Conservation (phyloP, 768 basidiomycete genomes). For the Calocybe cyanea region DNA sequence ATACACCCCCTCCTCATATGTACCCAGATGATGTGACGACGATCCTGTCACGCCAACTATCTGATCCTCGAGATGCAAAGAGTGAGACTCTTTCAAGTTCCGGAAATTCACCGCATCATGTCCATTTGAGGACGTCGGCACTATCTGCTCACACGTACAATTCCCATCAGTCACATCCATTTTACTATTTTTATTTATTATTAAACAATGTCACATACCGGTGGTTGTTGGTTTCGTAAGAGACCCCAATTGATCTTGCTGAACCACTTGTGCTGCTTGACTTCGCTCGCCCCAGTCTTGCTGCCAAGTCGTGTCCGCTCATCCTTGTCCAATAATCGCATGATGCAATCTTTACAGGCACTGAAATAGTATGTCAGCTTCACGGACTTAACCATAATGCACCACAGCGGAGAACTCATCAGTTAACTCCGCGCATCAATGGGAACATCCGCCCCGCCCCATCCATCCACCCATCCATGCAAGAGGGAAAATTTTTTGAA, state of each 20-base stretch:
- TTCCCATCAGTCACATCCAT: not conserved
- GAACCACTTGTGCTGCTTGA: constrained; percentile 99
- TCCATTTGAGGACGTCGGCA: constrained; percentile 74
- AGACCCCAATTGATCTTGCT: constrained; percentile 95
- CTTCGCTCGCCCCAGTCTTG: constrained; percentile 93
- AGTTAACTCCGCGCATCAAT: constrained; percentile 23
- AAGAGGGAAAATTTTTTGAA: constrained; percentile 16
- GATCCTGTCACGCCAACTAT: constrained; percentile 32
- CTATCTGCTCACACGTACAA: constrained; percentile 51
- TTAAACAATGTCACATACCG: constrained; percentile 52
- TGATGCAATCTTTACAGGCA: constrained; percentile 83
- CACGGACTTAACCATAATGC: constrained; percentile 16
- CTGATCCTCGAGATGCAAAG: constrained; percentile 83
- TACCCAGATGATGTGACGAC: constrained; percentile 25
- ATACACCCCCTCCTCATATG: constrained; percentile 28
- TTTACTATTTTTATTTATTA: not conserved
- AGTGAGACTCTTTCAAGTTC: constrained; percentile 83
- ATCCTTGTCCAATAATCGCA: constrained; percentile 86
- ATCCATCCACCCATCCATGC: constrained; percentile 2
- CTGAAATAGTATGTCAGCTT: constrained; percentile 36
- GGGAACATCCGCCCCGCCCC: not conserved
- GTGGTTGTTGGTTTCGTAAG: constrained; percentile 86
- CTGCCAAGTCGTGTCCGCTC: constrained; percentile 87
- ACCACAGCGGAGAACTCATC: constrained; percentile 17
- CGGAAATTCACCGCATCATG: constrained; percentile 89